Conservation (phyloP, 129 eudicot genomes). For the Gnaphalium uliginosum region DNA sequence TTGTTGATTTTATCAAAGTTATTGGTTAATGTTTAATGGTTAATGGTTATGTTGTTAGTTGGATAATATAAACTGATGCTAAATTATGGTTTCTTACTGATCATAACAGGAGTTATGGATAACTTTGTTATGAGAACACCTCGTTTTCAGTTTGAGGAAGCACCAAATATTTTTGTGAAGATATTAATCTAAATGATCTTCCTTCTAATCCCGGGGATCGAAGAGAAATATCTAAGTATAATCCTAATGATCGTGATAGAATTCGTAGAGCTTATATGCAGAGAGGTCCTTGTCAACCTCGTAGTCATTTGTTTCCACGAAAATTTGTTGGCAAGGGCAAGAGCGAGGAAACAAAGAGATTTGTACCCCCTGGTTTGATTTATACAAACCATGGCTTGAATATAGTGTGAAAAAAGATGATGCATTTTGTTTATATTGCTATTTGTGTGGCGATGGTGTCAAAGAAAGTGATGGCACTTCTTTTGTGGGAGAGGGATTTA, state of each 20-base stretch:
- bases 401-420: background rate
- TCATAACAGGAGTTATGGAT: no score
- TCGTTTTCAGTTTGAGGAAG: no score
- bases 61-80: no score
- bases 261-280: background rate
- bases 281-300: conserved; percentile 11
- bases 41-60: no score
- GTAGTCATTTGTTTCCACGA: background rate
- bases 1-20: no score
- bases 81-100: no score
- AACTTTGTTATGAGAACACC: no score
- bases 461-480: background rate
- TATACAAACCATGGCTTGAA: background rate
- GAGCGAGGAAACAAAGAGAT: background rate
- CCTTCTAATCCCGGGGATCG: no score
- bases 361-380: background rate
- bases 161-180: no score
- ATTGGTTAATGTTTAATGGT: no score
- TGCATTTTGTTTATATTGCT: conserved; percentile 4
- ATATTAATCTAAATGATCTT: no score
- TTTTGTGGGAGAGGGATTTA: background rate
- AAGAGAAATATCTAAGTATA: no score
- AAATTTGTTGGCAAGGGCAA: background rate
- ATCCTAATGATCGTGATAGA: conserved; percentile 1
- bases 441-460: conserved; percentile 2